phyloP scores from a whole-genome alignment of 805 yeast species.

The Saccharomycopsis synnaedendra region DNA sequence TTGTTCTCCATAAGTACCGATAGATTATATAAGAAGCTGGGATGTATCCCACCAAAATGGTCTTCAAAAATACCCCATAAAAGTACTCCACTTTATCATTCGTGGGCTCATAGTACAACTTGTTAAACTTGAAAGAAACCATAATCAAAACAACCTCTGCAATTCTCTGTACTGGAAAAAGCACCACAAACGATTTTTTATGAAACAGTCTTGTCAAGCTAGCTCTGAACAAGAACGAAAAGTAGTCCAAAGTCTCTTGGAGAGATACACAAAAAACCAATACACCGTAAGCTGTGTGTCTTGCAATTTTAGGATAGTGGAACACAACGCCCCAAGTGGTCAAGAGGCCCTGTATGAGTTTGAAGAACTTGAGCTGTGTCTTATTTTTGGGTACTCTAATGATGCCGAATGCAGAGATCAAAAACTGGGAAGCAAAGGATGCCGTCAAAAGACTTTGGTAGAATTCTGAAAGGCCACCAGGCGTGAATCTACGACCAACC shows the following conservation, averaged over 20 bases:
- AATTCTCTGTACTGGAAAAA: constrained; percentile 13
- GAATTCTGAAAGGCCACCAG: constrained; percentile 66
- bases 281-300: constrained; percentile 8
- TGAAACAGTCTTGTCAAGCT: constrained; percentile 1
- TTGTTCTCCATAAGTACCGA: constrained; percentile 7
- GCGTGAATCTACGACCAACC: constrained; percentile 53
- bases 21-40: constrained; percentile 5
- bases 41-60: background rate
- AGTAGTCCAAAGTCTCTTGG: constrained; percentile 6
- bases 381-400: background rate
- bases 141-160: constrained; percentile 12
- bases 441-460: constrained; percentile 21
- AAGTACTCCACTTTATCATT: constrained; percentile 1
- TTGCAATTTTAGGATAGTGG: constrained; percentile 14
- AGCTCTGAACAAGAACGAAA: constrained; percentile 6
- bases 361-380: constrained; percentile 3
- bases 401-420: background rate
- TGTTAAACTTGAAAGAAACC: constrained; percentile 10
- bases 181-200: constrained; percentile 1
- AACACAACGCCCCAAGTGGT: constrained; percentile 13
- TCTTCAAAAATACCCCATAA: constrained; percentile 1
- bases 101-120: background rate
- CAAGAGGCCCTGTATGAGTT: constrained; percentile 4
- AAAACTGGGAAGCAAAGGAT: constrained; percentile 4
- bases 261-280: constrained; percentile 10